phyloP scores from a whole-genome alignment of 495 filamentous ascomycete genomes.

The Penicillium coffeae region DNA sequence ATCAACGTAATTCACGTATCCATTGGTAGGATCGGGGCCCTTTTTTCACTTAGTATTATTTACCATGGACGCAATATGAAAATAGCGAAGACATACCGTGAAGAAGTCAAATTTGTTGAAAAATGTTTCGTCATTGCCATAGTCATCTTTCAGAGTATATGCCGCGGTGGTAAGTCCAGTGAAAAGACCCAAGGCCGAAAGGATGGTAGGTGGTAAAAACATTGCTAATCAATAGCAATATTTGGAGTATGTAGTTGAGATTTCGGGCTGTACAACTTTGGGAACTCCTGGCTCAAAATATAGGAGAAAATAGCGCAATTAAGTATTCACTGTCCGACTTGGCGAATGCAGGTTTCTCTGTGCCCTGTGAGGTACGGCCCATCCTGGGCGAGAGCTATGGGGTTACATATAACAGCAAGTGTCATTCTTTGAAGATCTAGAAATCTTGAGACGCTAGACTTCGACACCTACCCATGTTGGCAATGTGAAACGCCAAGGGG shows the following conservation, averaged over 20 bases:
- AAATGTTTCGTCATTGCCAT: conserved; percentile 25
- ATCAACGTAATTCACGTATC: conserved; percentile 62
- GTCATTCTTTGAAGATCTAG: too few relatives aligned
- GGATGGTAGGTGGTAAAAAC: conserved; percentile 11
- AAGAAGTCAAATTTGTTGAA: conserved; percentile 54
- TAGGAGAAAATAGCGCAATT: too few relatives aligned
- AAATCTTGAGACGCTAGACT: too few relatives aligned
- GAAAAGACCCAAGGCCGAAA: conserved; percentile 35
- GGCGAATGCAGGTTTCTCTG: too few relatives aligned
- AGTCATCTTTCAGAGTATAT: conserved; percentile 3
- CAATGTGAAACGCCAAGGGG: too few relatives aligned
- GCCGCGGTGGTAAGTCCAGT: conserved; percentile 37
- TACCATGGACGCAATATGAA: neutral
- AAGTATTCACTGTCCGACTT: too few relatives aligned
- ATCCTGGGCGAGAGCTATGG: too few relatives aligned
- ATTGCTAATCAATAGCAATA: neutral
- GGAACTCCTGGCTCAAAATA: too few relatives aligned
- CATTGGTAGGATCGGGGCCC: conserved; percentile 60
- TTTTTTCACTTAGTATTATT: conserved; percentile 5
- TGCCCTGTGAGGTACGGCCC: too few relatives aligned
- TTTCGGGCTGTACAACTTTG: neutral
- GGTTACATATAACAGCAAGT: too few relatives aligned
- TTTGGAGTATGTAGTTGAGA: neutral
- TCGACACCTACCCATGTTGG: too few relatives aligned
- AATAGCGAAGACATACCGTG: conserved; percentile 6